Percentiles rank a stretch among this genome's conserved stretches.
These are phyloP conservation scores for Sugiyamaella americana DNA, from an alignment of 805 yeast species.

Conservation along the genomic window DNA sequence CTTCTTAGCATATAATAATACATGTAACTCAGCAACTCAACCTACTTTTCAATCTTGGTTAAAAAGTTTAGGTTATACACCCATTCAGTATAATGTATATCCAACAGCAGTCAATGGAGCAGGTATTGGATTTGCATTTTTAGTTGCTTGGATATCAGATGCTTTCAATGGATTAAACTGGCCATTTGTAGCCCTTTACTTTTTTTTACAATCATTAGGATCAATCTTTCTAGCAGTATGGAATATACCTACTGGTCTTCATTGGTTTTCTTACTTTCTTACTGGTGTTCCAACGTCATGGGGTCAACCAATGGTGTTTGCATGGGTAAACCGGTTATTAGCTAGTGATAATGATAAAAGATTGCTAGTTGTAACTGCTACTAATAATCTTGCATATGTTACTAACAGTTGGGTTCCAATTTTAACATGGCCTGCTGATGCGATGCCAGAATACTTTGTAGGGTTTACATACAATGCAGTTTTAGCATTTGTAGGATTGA, in stretches of 20 bases:
- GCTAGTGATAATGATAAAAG: slow-evolving; percentile 37
- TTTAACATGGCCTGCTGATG: slow-evolving; percentile 37
- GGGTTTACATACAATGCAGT: slow-evolving; percentile 39
- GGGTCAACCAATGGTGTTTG: slow-evolving; percentile 52
- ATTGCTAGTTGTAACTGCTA: slow-evolving; percentile 36
- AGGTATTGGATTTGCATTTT: slow-evolving; percentile 36
- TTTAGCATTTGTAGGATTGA: slow-evolving; percentile 31
- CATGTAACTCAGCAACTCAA: slow-evolving; percentile 34
- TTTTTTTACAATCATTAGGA: slow-evolving; percentile 36
- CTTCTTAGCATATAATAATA: slow-evolving; percentile 36
- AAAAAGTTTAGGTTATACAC: slow-evolving; percentile 32
- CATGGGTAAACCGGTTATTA: slow-evolving; percentile 49
- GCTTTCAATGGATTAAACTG: slow-evolving; percentile 35
- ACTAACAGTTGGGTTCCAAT: slow-evolving; percentile 40
- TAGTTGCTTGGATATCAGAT: slow-evolving; percentile 36
- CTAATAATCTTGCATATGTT: slow-evolving; percentile 40
- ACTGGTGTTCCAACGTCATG: slow-evolving; percentile 43
- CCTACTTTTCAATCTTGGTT: slow-evolving; percentile 46
- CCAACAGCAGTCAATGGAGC: slow-evolving; percentile 38
- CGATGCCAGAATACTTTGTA: slow-evolving; percentile 34
- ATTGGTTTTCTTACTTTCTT: slow-evolving; percentile 46
- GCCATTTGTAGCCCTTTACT: slow-evolving; percentile 35
- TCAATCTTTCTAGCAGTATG: slow-evolving; percentile 41
- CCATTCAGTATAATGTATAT: slow-evolving; percentile 36
- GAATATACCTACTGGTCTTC: slow-evolving; percentile 44